A percentile compares a stretch with the other conserved stretches of the same genome.
These are phyloP conservation scores for Candida sithepensis DNA, from an alignment of 805 yeast genomes.

Conservation along the genomic window DNA sequence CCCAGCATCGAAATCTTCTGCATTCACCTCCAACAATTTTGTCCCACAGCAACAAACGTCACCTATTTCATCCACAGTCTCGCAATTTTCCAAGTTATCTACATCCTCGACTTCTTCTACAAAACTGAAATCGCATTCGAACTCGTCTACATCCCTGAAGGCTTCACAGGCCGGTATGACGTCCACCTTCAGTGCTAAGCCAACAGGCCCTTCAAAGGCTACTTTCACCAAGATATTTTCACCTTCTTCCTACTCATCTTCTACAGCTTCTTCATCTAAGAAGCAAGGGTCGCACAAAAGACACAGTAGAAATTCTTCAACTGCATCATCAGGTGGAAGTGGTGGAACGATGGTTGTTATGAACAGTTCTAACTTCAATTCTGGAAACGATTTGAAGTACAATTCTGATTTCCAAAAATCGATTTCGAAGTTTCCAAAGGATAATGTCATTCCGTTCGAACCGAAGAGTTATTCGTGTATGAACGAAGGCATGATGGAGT, in stretches of 20 bases:
- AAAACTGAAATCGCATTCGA: neutral
- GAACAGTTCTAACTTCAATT: neutral
- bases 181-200: neutral
- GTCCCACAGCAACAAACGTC: conserved; percentile 6
- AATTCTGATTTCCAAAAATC: conserved; percentile 26
- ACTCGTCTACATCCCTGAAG: neutral
- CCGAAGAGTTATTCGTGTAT: conserved; percentile 29
- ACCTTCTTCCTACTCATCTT: neutral
- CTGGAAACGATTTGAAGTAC: conserved; percentile 10
- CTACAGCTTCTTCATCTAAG: neutral
- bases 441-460: conserved; percentile 21
- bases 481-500: conserved; percentile 31
- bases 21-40: neutral
- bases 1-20: neutral
- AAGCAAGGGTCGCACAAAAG: neutral
- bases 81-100: conserved; percentile 18
- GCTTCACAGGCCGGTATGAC: neutral
- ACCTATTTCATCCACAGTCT: conserved; percentile 21
- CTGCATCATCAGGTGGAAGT: neutral
- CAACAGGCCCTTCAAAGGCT: neutral
- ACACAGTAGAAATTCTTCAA: neutral
- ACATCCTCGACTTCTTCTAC: conserved; percentile 8
- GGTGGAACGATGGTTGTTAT: neutral
- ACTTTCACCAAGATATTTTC: neutral
- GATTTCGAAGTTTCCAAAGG: conserved; percentile 31